Evolutionary conservation across 805 yeast genomes (phyloP).

Genomic region (Lachancea lanzarotensis): DNA sequence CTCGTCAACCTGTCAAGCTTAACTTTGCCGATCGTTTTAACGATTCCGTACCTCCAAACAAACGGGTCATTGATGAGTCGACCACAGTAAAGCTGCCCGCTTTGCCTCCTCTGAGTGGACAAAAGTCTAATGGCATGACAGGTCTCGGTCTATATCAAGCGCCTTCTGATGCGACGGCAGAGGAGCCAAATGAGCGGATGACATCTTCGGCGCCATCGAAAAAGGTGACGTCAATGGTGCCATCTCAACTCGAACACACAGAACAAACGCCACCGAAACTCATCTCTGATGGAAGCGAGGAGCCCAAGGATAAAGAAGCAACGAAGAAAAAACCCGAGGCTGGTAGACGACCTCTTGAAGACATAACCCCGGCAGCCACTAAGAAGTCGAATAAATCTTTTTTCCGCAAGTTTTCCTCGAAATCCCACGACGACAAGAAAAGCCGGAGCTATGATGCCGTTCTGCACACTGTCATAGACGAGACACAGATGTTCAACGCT

Average conservation of each 20-base stretch:
- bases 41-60: background rate
- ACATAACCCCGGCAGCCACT: constrained; percentile 15
- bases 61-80: constrained; percentile 2
- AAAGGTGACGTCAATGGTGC: constrained; percentile 19
- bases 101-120: constrained; percentile 27
- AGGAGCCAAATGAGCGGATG: background rate
- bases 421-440: constrained; percentile 13
- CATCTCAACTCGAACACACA: constrained; percentile 10
- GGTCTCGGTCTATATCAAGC: constrained; percentile 29
- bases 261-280: background rate
- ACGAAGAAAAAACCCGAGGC: constrained; percentile 7
- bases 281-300: background rate
- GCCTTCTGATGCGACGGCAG: constrained; percentile 10
- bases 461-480: constrained; percentile 30
- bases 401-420: constrained; percentile 32
- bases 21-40: constrained; percentile 37
- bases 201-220: constrained; percentile 4
- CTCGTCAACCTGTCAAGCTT: constrained; percentile 27
- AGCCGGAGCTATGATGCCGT: constrained; percentile 14
- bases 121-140: constrained; percentile 9
- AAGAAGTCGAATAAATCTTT: constrained; percentile 25
- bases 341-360: constrained; percentile 14
- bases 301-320: constrained; percentile 12
- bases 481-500: constrained; percentile 57
- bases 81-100: constrained; percentile 21